Conservation (phyloP, 2,329 filamentous ascomycete genomes). For the Sarocladium brachiariae region DNA sequence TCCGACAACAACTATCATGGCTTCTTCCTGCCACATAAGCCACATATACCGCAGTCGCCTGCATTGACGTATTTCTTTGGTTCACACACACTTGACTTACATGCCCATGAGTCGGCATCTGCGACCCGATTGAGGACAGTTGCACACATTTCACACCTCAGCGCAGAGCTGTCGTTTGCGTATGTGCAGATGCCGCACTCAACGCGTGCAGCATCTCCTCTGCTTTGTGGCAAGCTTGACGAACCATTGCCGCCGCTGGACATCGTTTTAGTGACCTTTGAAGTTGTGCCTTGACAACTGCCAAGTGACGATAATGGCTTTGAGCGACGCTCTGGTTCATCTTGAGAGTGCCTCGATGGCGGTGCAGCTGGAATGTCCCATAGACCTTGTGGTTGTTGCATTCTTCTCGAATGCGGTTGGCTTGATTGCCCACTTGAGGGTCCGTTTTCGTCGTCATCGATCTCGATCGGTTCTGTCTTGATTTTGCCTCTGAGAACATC, state of each 20-base stretch:
- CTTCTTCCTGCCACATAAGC: constrained; percentile 52
- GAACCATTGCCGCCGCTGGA: not conserved
- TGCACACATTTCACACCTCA: constrained; percentile 62
- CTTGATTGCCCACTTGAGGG: not conserved
- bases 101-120: constrained; percentile 57
- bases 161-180: constrained; percentile 43
- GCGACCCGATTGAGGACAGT: constrained; percentile 56
- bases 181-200: constrained; percentile 54
- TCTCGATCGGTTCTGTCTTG: constrained; percentile 17
- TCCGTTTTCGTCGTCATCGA: not conserved
- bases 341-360: no score
- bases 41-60: constrained; percentile 62
- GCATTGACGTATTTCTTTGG: constrained; percentile 58
- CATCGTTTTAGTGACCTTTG: not conserved
- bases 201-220: not conserved
- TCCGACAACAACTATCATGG: not conserved
- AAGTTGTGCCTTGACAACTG: not conserved
- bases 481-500: constrained; percentile 22
- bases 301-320: not conserved
- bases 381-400: not conserved
- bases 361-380: constrained; percentile 1
- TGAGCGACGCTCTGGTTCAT: not conserved
- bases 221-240: not conserved
- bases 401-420: not conserved
- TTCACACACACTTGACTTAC: constrained; percentile 47